Evolutionary conservation across 257 asterid genomes (phyloP), one percentile per base, ranked within the genome.

Genomic region (Solanum lycopersicoides): DNA sequence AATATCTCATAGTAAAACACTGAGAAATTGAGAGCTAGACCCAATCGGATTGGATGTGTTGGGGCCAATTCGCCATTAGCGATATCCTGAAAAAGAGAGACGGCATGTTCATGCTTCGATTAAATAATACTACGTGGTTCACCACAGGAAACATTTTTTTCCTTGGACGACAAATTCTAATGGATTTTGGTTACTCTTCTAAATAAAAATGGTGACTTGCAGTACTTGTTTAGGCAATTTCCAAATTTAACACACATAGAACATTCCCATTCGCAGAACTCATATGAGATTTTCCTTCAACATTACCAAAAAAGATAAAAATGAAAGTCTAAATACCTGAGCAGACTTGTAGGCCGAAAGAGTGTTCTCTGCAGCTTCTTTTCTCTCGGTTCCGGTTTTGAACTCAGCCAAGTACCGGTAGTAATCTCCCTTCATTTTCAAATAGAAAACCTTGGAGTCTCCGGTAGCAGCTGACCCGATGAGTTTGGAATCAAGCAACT

Each of bases 321-420:
- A 7, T 42, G 23, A n/a, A 42, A 42, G 13, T 13, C 60, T 76
- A 18, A 28, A 79, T 8, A 71, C 98, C 98, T 95, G 98, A 90
- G 98, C 98, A 83, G 98, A 82, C 87, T 94, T 95, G 89, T 95
- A 95, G 69, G 98, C 98, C 56, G 92, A 87, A 87, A 95, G 98
- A 87, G 98, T 95, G 83, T 95, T 94, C 92, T 95, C 98, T 4
- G 98, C 98, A 86, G 98, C 98, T 37, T 94, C 95, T 89, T 95
- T 95, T 23, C 97, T 88, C 87, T 94, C 98, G 25, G 92, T 88
- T 65, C 93, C 98, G 47, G 95, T 90, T 91, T 93, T 95, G 42
- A 95, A 95, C 91, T 95, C 98, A 7, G 98, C 98, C 93, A 95
- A 88, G 25, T 80, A 80, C 44, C 85, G 37, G 25, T 47, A 80